Base-by-base conservation (phyloP, 352 stramenopile genomes). In the Pythium myriotylum region DNA sequence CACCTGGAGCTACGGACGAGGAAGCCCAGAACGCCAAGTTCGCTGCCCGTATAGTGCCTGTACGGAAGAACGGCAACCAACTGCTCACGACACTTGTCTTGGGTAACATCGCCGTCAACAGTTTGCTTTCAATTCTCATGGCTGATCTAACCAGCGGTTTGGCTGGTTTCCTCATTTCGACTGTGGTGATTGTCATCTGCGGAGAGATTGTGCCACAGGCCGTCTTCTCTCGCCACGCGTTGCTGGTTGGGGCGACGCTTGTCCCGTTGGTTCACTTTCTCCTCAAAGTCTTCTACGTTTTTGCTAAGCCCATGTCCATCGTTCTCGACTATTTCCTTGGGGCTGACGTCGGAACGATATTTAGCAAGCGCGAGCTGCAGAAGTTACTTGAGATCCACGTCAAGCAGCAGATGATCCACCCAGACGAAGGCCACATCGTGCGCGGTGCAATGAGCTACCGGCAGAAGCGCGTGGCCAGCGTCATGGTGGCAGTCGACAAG, bases 371-470 rank as follows among this genome's bases (percentile, higher is more conserved):
- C 32, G 84, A 99, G 81, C 91, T 99, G 49, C 68, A 88, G 23
- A 98, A 98, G 68, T 81, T 99, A 23, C 84, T 99, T 23, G 88
- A 99, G 62, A 97, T 99, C 65, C 96, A 99, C 72, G 94, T 98
- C 1, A 79, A 95, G 53, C 81, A 97, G 55, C 71, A 88, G 51
- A 86, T 83, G 65, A 59, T 99, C 68, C 92, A 98, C 76, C 81
- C 88, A 22, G 88, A 96, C 43, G 95, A 99, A 70, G 93, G 94
- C 47, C 84, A 97, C 69, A 99, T 99, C 79, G 97, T 99, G 56
- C 92, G 97, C 58, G 91, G 91, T 37, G 80, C 80, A 13, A 87
- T 91, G 79, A 65, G 67, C 55, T 90, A 88, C 74, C 84, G 92
- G 56, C 68, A 81, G 47, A 95, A 92, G 49, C 67, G 68, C 46